Percentiles rank a stretch among this genome's conserved stretches.
These are phyloP conservation scores for Kwoniella europaea DNA, from an alignment of 768 basidiomycete genomes.

Conservation along the genomic window DNA sequence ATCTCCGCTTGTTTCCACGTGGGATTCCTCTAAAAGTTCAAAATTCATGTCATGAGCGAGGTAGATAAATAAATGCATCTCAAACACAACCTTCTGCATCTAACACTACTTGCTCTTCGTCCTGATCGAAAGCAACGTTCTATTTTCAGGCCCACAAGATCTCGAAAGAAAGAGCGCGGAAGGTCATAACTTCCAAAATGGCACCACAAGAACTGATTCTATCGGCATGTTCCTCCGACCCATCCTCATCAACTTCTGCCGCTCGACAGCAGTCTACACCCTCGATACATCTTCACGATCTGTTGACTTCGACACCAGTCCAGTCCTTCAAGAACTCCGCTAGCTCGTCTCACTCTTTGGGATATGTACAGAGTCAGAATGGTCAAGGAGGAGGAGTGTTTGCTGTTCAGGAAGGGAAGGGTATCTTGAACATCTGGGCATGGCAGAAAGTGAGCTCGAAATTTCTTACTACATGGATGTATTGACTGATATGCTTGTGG, in stretches of 20 bases:
- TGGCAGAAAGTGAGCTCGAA: conserved; percentile 80
- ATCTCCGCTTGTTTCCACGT: conserved; percentile 1
- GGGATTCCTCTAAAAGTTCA: conserved; percentile 2
- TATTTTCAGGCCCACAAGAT: background rate
- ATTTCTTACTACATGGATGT: too few relatives aligned
- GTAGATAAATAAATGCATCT: background rate
- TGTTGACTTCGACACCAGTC: conserved; percentile 61
- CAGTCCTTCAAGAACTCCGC: conserved; percentile 85
- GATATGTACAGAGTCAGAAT: conserved; percentile 69
- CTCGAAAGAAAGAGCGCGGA: background rate
- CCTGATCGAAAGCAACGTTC: background rate
- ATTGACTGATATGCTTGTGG: background rate
- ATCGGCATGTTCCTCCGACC: conserved; percentile 46
- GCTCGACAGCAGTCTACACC: conserved; percentile 31
- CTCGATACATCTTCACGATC: conserved; percentile 76
- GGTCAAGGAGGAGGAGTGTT: conserved; percentile 83
- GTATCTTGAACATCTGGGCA: conserved; percentile 83
- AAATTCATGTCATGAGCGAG: background rate
- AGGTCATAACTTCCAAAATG: conserved; percentile 24
- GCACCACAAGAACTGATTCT: conserved; percentile 55
- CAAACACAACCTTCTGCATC: too few relatives aligned
- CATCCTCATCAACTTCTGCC: conserved; percentile 27
- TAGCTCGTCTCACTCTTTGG: conserved; percentile 69
- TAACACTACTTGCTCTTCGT: background rate
- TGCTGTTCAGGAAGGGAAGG: conserved; percentile 84